Base-by-base conservation (phyloP, 2,329 filamentous ascomycete species). In the Hortaea werneckii region DNA sequence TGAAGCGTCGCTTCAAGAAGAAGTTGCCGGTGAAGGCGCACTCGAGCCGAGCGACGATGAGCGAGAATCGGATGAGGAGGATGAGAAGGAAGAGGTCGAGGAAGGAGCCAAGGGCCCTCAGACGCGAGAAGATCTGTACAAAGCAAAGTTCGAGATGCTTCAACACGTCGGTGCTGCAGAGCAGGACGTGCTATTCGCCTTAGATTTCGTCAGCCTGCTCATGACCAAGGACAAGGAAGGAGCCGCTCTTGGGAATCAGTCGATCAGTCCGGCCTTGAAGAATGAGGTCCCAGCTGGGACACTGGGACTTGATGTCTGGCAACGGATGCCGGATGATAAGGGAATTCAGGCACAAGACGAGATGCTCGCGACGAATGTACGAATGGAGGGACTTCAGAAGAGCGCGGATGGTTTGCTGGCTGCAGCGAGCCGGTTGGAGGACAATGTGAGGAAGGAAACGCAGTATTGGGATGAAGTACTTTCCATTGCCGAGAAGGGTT, bases 391-490 rank as follows among this genome's bases (percentile, higher is more conserved):
- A 40, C 79, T 95, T 54, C 81, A 85, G 56, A 77, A 78, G 30
- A 82, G 85, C 3, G 81, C 87, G 1, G 82, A 86, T 55, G 81
- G 82, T 32, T 76, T 95, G 20, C 69, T 87, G 10, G 75, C 79
- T 7, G 83, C 88, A 4, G 83, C 85, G 0, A 73, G 76, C 27
- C 76, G 86, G 37, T 68, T 98, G 9, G 78, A 87, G 55, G 77
- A 76, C 8, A 89, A 95, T 63, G 83, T 94, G 30, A 75, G 78
- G 7, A 78, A 80, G 29, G 92, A 98, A 68, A 82, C 82, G 1
- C 82, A 77, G 56, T 98, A 94, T 65, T 98, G 92, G 92, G 77
- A 84, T 45, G 83, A 94, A 56, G 77, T 96, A 2, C 70, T 94
- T 40, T 78, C 80, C 7, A 80, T 96, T 39, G 87, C 83, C 53